Evolutionary conservation across 495 filamentous ascomycete species (phyloP), one percentile per base, ranked within the genome.

Genomic region (Elasticomyces elasticus): DNA sequence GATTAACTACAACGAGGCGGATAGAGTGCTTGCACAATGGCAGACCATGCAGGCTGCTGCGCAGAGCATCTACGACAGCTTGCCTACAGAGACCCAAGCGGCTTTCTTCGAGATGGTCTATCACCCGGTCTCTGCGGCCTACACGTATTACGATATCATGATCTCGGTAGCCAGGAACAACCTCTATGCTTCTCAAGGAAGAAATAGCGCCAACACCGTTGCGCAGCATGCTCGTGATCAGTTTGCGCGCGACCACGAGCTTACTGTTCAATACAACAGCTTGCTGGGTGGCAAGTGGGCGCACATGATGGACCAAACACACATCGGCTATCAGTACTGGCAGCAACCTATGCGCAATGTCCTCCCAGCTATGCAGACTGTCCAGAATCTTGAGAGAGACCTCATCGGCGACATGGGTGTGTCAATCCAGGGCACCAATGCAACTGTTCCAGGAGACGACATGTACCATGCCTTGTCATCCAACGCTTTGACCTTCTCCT

Each of bases 291-390:
- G 84, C 0, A 87, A 86, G 67, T 89, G 85, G 84, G 79, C 76
- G 63, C 78, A 83, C 64, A 82, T 89, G 66, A 79, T 86, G 66
- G 49, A 52, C 58, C 76, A 79, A 54, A 70, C 75, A 3, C 76
- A 79, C 54, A 54, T 76, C 41, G 73, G 76, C 1, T 78, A 78
- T 51, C 62, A 69, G 13, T 72, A 75, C 64, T 74, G 70, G 81
- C 83, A 86, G 62, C 82, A 85, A 62, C 77, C 83, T 2, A 86
- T 85, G 82, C 71, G 83, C 26, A 83, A 86, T 61, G 74, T 74
- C 1, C 71, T 82, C 22, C 82, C 82, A 2, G 69, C 72, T n/a
- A 70, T 86, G 62, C 56, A 74, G 7, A 81, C 77, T 60, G 76
- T 81, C 20, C 77, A 81, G 61, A 71, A 71, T 0, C 58, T 70